Base-by-base conservation (phyloP, 306 rosid genomes). In the Medicago arabica region DNA sequence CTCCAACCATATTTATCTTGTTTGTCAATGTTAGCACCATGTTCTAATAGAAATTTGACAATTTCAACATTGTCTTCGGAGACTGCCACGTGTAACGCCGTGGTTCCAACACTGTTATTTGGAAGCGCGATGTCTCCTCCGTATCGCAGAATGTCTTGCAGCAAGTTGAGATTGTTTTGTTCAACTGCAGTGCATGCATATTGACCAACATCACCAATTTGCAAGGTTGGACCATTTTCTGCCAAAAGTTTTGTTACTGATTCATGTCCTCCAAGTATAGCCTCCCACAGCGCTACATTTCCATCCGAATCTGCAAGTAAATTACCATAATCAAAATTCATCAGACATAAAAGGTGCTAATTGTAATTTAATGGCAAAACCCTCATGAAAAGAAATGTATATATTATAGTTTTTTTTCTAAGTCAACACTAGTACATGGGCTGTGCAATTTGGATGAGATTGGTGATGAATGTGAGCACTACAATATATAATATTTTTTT, bases 81-180 rank as follows among this genome's bases (percentile, higher is more conserved):
- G 6, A 95, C 97, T 1, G 99, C 97, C 44, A 86, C 84, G 11
- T 95, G 97, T 51, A 92, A 89, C 25, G 97, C 97, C 0, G 99
- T 90, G 69, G 47, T 68, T 65, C 96, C 97, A 14, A 5, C 6
- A 15, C 60, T 82, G 74, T 3, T 50, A 23, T 9, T 85, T 9
- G 87, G 67, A 28, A 69, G 61, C 5, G 89, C 84, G 81, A 95
- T 71, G 49, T 95, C 89, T 38, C 97, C 97, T 5, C 97, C 90
- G 9, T 72, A 74, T 8, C 72, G 85, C 57, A 58, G 38, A 34
- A 92, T 88, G 5, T 84, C 91, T 79, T 84, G 82, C 60, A 92
- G 86, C 83, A 89, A 82, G 60, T 82, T 73, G 67, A 92, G 72
- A 68, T 70, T 89, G 84, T 80, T 83, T 67, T 84, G 84, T 80